phyloP scores from a whole-genome alignment of 495 filamentous ascomycete genomes.

The Tuber microsphaerosporum region DNA sequence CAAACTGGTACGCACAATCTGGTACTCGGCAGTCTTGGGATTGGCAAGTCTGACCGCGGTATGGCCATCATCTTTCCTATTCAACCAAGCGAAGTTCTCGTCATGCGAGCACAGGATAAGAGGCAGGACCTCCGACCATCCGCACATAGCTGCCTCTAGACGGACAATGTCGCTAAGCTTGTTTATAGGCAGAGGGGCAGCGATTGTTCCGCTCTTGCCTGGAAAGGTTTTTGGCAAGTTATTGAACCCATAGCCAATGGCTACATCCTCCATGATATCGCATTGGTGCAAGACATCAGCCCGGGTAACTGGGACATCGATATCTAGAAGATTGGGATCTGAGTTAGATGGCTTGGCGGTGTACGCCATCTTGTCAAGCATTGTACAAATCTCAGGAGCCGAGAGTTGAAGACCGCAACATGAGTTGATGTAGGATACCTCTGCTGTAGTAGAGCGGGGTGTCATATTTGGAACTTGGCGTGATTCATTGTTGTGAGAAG shows the following conservation, averaged over 20 bases:
- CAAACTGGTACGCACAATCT: slow-evolving; percentile 85
- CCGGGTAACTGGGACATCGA: slow-evolving; percentile 76
- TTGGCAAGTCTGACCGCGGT: slow-evolving; percentile 86
- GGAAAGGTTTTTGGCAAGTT: slow-evolving; percentile 76
- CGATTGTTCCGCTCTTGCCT: slow-evolving; percentile 73
- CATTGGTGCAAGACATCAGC: slow-evolving; percentile 93
- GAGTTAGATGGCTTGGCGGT: slow-evolving; percentile 61
- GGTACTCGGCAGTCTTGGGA: slow-evolving; percentile 93
- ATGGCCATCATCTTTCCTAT: slow-evolving; percentile 78
- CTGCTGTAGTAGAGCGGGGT: slow-evolving; percentile 67
- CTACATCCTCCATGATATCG: slow-evolving; percentile 98
- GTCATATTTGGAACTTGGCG: slow-evolving; percentile 71
- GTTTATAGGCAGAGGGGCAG: slow-evolving; percentile 81
- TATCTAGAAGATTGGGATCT: slow-evolving; percentile 61
- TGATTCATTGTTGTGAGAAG: slow-evolving; percentile 78
- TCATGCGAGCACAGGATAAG: slow-evolving; percentile 96
- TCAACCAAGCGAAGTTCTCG: slow-evolving; percentile 96
- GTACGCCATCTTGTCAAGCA: slow-evolving; percentile 81
- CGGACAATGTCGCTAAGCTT: slow-evolving; percentile 90
- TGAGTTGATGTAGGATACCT: slow-evolving; percentile 84
- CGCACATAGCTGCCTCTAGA: slow-evolving; percentile 82
- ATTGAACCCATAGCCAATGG: slow-evolving; percentile 95
- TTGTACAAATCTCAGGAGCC: slow-evolving; percentile 61
- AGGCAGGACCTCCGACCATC: slow-evolving; percentile 94
- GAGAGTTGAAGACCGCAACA: slow-evolving; percentile 76